Base-by-base conservation (phyloP, 768 basidiomycete genomes). In the Lactifluus piperatus region DNA sequence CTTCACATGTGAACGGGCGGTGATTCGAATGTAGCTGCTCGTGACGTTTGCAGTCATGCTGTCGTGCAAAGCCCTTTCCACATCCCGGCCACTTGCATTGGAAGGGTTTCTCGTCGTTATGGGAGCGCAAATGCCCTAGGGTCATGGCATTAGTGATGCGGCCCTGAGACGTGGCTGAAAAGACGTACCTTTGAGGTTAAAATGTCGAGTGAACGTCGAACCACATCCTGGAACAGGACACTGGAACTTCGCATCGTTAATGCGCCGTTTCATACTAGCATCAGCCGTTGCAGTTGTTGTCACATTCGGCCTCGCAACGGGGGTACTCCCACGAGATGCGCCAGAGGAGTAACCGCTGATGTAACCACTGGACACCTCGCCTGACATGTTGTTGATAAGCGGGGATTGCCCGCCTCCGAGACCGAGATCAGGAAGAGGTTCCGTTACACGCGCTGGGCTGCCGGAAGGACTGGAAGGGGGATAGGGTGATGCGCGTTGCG, bases 21-120 rank as follows among this genome's bases (percentile, higher is more conserved):
- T 92, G 87, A 66, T 95, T 94, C 58, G 90, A 85, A 70, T 98
- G 94, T 43, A 98, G 77, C 64, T 94, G 88, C 71, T 97, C 94
- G 66, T 98, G 95, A 2, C 94, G 82, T 70, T 95, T 97, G 73
- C 94, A 97, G 70, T 98, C 94, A 68, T 97, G 94, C 70, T 95
- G 91, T 56, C 94, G 74, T 27, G 90, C 94, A 63, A 97, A 94
- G 24, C 94, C 91, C 73, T 97, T 95, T 27, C 85, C 86, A 68
- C 94, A 97, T 24, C 91, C 93, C 1, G 91, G 91, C 85, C 92
- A 95, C 67, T 89, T 86, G 74, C 94, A 97, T 71, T 87, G 83
- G 78, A 93, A 97, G 32, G 94, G 94, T 62, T 92, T 86, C 72
- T 95, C 92, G 71, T 94, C 94, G 60, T 89, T 93, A 67, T 97